Percentiles rank a stretch among this genome's conserved stretches.
These are phyloP conservation scores for Globisporangium sylvaticum DNA, from an alignment of 352 stramenopile species.

Conservation along the genomic window DNA sequence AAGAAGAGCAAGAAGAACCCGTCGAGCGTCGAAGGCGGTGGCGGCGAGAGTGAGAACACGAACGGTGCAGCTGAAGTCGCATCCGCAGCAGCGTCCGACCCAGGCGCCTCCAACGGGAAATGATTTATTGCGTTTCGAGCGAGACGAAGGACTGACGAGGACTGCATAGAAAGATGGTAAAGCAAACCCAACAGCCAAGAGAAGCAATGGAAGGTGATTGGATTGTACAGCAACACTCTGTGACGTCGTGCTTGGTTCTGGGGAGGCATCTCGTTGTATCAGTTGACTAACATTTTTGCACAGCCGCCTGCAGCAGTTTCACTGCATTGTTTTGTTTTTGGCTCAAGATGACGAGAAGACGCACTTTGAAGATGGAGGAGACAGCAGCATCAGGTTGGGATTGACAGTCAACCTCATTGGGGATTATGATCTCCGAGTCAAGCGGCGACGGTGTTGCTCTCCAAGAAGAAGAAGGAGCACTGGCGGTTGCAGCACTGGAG, in stretches of 20 bases:
- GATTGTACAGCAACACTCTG: neutral
- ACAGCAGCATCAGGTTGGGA: neutral
- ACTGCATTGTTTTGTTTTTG: constrained; percentile 2
- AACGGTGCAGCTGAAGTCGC: neutral
- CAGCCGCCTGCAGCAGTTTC: neutral
- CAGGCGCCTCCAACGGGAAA: neutral
- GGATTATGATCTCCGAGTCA: neutral
- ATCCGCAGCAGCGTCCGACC: neutral
- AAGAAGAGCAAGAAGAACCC: constrained; percentile 51
- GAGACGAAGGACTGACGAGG: neutral
- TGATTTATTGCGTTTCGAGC: constrained; percentile 8
- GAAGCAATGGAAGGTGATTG: neutral
- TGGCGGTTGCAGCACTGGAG: neutral
- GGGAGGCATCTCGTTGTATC: neutral
- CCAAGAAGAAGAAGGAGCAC: neutral
- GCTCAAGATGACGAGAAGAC: neutral
- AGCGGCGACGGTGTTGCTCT: neutral
- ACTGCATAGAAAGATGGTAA: neutral
- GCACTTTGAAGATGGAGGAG: neutral
- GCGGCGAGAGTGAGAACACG: neutral
- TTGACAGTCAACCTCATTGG: neutral
- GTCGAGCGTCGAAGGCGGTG: constrained; percentile 5
- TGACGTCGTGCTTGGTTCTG: neutral
- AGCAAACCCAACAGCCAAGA: neutral
- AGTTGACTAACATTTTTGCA: neutral